Evolutionary conservation across 1,284 basidiomycete species (phyloP).

Genomic region (Cerrena zonata): DNA sequence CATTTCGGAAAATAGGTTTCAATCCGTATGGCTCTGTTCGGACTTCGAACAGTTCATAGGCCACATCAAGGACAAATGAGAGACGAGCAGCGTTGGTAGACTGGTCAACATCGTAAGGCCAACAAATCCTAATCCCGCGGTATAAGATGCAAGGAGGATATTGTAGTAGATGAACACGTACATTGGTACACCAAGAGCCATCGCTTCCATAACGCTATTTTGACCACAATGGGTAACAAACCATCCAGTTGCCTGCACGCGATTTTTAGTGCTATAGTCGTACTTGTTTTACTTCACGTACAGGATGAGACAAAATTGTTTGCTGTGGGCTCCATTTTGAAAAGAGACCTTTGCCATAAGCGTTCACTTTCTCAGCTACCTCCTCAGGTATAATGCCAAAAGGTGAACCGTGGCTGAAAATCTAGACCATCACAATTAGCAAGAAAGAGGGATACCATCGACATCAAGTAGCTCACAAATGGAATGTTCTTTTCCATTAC

Average conservation of each 20-base stretch:
- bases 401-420: constrained; percentile 8
- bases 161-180: too few species aligned
- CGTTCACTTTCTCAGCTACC: constrained; percentile 6
- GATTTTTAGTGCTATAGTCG: background rate
- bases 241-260: constrained; percentile 9
- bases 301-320: constrained; percentile 7
- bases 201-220: constrained; percentile 13
- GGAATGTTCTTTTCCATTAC: constrained; percentile 11
- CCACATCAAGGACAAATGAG: constrained; percentile 14
- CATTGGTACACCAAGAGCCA: constrained; percentile 13
- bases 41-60: constrained; percentile 23
- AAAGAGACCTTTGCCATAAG: constrained; percentile 4
- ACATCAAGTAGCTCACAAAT: constrained; percentile 4
- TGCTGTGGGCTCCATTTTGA: constrained; percentile 9
- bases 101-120: constrained; percentile 17
- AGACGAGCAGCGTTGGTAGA: constrained; percentile 14
- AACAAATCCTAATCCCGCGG: constrained; percentile 3
- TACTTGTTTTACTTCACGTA: background rate
- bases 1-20: constrained; percentile 15
- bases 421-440: background rate
- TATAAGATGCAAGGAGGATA: background rate
- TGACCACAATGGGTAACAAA: constrained; percentile 16
- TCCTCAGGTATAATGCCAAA: constrained; percentile 6
- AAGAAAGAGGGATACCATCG: background rate
- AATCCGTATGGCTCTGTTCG: constrained; percentile 16